Conservation (phyloP, 2,329 filamentous ascomycete species). For the Cryphonectria japonica region DNA sequence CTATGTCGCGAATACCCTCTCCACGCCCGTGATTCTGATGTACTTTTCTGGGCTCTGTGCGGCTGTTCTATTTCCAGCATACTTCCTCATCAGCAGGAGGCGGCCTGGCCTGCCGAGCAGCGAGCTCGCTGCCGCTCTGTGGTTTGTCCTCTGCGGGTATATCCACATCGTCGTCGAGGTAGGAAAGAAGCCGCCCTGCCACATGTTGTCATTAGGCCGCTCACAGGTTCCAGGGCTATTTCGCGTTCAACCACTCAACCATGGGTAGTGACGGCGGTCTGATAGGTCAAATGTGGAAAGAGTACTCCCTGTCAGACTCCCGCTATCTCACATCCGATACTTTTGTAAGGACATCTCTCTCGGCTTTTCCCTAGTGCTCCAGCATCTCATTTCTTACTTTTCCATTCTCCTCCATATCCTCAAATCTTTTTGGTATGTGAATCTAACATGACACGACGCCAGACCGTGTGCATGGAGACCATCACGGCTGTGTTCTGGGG, state of each 20-base stretch:
- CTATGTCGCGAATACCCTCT: conserved; percentile 69
- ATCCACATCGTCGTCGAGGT: conserved; percentile 49
- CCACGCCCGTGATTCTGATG: conserved; percentile 60
- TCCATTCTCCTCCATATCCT: no score
- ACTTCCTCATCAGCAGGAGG: background rate
- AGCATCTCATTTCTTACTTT: no score
- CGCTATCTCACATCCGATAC: conserved; percentile 57
- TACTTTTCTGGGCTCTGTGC: conserved; percentile 62
- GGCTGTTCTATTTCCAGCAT: conserved; percentile 51
- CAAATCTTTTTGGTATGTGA: background rate
- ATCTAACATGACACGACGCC: background rate
- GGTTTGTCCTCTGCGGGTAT: conserved; percentile 74
- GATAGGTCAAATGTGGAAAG: conserved; percentile 61
- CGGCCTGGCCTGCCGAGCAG: conserved; percentile 51
- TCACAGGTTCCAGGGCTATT: conserved; percentile 48
- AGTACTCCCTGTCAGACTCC: conserved; percentile 60
- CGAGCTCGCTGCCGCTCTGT: conserved; percentile 67
- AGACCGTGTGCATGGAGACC: conserved; percentile 56
- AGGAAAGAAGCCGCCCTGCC: background rate
- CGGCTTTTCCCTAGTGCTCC: no score
- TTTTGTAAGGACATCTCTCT: conserved; percentile 41
- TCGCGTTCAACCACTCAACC: conserved; percentile 46
- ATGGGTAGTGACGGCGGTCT: conserved; percentile 47
- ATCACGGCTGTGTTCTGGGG: conserved; percentile 58
- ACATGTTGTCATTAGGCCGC: conserved; percentile 31